These are phyloP conservation scores for Murraya koenigii DNA, from an alignment of 345 rosid genomes.

Conservation along the genomic window DNA sequence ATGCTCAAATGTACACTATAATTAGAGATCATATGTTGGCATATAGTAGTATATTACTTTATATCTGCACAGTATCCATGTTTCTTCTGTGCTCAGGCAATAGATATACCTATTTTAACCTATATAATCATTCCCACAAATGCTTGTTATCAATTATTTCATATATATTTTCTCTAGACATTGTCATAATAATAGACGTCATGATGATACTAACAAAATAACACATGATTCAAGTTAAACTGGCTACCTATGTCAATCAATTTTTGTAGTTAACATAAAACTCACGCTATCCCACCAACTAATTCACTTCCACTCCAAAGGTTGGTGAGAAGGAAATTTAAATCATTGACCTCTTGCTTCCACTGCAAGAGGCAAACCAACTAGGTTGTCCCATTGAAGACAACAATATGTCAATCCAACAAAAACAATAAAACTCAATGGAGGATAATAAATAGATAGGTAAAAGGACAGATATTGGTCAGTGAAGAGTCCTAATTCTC, in stretches of 20 bases:
- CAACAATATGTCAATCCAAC: neutral
- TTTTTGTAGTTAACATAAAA: neutral
- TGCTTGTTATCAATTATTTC: neutral
- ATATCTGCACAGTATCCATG: neutral
- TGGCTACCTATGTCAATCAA: neutral
- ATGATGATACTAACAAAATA: neutral
- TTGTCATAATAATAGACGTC: neutral
- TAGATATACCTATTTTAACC: neutral
- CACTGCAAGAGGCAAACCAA: neutral
- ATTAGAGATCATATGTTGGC: neutral
- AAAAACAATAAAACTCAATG: too few species aligned
- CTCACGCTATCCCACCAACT: neutral
- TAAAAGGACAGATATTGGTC: neutral
- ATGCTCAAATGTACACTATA: neutral
- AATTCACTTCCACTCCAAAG: neutral
- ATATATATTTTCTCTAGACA: neutral
- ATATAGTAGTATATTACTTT: neutral
- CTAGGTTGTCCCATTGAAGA: neutral
- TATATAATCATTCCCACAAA: neutral
- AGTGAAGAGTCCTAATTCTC: neutral
- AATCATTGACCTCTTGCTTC: neutral
- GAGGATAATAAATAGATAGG: neutral
- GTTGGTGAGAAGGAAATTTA: neutral
- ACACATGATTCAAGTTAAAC: neutral
- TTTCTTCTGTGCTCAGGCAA: neutral